Percentiles rank a stretch among this genome's conserved stretches.
Evolutionary conservation across 129 eudicot genomes (phyloP).

Genomic region (Heracleum sosnowskyi): DNA sequence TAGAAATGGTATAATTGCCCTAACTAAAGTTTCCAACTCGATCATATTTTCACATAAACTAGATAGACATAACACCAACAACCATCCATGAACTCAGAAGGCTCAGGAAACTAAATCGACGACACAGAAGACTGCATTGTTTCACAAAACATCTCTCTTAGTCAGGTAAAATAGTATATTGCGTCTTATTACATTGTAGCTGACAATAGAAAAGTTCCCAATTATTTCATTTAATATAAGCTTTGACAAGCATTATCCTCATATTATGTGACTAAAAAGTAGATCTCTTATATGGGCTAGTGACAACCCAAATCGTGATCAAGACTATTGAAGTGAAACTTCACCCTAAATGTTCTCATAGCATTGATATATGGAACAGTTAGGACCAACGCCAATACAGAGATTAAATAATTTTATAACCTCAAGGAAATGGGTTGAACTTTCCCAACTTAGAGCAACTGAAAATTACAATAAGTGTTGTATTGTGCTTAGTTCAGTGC

Average conservation of each 20-base stretch:
- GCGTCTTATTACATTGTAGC: background rate
- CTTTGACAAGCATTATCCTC: background rate
- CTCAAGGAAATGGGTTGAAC: background rate
- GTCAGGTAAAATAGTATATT: background rate
- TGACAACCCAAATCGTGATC: background rate
- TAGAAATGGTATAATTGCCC: background rate
- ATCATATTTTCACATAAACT: conserved; percentile 2
- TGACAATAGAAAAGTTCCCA: background rate
- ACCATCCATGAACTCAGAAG: background rate
- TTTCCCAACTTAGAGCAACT: background rate
- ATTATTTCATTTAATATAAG: background rate
- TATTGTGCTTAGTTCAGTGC: background rate
- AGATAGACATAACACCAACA: background rate
- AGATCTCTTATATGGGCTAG: background rate
- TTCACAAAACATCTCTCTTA: background rate
- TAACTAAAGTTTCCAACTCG: conserved; percentile 6
- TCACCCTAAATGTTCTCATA: background rate
- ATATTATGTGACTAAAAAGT: background rate
- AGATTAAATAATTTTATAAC: background rate
- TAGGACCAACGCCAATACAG: background rate
- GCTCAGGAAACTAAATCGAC: background rate
- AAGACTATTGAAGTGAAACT: background rate
- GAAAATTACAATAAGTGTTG: background rate
- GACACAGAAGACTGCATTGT: background rate
- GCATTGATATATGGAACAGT: background rate